These are phyloP conservation scores for Cyclostephanos tholiformis DNA, from an alignment of 108 stramenopile genomes.

Conservation along the genomic window DNA sequence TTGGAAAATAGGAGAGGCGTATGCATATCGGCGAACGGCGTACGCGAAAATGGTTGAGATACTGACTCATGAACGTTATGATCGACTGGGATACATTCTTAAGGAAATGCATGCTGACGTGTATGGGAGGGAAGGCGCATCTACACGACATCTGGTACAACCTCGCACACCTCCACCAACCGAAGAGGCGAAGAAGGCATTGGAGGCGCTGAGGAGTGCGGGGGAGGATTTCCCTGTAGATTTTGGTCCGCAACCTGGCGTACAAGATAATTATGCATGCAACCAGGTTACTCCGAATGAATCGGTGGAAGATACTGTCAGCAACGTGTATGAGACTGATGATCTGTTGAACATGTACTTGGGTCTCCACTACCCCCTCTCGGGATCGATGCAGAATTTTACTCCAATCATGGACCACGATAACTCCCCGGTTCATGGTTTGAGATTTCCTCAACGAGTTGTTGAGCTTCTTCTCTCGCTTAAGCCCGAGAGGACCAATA, in stretches of 20 bases:
- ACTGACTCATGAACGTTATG: constrained; percentile 50
- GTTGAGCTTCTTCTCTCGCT: constrained; percentile 56
- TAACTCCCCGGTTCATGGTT: constrained; percentile 64
- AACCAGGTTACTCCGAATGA: neutral
- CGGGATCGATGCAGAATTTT: constrained; percentile 58
- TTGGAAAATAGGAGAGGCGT: constrained; percentile 79
- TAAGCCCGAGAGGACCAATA: constrained; percentile 56
- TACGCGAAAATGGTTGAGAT: constrained; percentile 68
- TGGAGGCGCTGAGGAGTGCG: constrained; percentile 57
- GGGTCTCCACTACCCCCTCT: constrained; percentile 74
- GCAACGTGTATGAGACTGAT: constrained; percentile 80
- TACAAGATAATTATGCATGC: constrained; percentile 12
- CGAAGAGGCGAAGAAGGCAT: constrained; percentile 49
- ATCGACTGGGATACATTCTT: constrained; percentile 39
- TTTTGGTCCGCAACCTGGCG: constrained; percentile 50
- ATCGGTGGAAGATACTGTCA: neutral
- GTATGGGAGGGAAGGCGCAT: constrained; percentile 51
- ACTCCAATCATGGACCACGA: constrained; percentile 65
- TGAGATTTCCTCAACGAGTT: constrained; percentile 75
- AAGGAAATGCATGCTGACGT: constrained; percentile 50
- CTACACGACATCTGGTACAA: constrained; percentile 67
- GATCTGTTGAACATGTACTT: constrained; percentile 77
- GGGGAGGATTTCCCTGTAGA: constrained; percentile 61
- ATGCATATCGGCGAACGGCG: constrained; percentile 67
- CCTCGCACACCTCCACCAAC: constrained; percentile 65